Base-by-base conservation (phyloP, 805 yeast genomes). In the Cyberlindnera samutprakarnensis region DNA sequence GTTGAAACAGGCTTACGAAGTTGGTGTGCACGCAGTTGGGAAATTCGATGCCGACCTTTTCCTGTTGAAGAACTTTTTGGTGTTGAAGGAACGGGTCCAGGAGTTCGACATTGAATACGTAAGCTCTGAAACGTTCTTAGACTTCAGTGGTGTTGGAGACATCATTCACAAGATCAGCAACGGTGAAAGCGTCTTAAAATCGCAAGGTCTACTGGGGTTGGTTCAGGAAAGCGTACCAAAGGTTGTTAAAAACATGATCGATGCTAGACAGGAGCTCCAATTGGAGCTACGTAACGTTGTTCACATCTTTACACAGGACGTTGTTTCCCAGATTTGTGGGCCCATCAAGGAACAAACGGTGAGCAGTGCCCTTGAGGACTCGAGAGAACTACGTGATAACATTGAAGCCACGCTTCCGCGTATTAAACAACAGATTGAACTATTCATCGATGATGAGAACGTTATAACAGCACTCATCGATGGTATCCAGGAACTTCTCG, bases 51-150 rank as follows among this genome's bases (percentile, higher is more conserved):
- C 82, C 0, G 72, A 73, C 32, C 58, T 88, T 18, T 81, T 79
- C 42, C 71, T 79, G 36, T 62, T 90, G 44, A 78, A 75, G 49
- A 84, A 88, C 48, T 61, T 88, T 35, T 62, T 86, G 25, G 59
- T 81, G 46, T 61, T 90, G 36, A 75, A 79, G 39, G 72, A 74
- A 28, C 90, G 82, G 41, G 64, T 88, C 21, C 68, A 65, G 20
- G 75, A 72, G 31, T 87, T 85, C 52, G 96, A 90, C 46, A 84
- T 90, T 33, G 90, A 82, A 42, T 75, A 70, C 42, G 72, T 77
- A 2, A 64, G 80, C 37, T 75, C 72, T 19, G 95, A 87, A 43
- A 73, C 80, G 2, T 73, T 75, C 28, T 59, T 88, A 26, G 96
- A 88, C 50, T 86, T 88, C 52, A 74, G 85, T 33, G 95, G 95